Evolutionary conservation across 78 protist species (phyloP).

Genomic region (Dictyostelium firmibasis): DNA sequence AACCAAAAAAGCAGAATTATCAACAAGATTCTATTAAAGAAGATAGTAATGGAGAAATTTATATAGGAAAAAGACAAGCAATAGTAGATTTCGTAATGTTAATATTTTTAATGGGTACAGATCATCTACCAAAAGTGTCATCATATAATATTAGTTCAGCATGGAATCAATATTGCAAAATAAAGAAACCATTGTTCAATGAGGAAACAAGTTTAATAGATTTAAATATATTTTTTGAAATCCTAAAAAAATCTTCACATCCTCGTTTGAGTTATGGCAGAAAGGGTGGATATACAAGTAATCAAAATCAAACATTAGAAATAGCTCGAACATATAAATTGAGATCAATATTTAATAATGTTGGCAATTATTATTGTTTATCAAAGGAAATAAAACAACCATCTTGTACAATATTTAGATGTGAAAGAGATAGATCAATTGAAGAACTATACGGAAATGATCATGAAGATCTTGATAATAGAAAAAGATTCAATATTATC

Average conservation of each 20-base stretch:
- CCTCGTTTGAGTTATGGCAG: not conserved
- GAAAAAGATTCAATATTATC: not conserved
- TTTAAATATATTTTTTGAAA: not conserved
- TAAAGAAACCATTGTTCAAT: not conserved
- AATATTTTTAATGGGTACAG: not conserved
- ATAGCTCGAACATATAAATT: not conserved
- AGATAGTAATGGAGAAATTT: no score
- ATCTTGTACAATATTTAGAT: not conserved
- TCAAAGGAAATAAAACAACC: not conserved
- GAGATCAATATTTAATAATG: not conserved
- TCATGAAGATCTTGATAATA: not conserved
- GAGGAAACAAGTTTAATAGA: not conserved
- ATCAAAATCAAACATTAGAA: not conserved
- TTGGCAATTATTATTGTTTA: not conserved
- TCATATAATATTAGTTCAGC: not conserved
- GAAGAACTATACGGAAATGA: not conserved
- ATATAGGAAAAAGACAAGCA: not conserved
- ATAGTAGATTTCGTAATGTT: constrained; percentile 4
- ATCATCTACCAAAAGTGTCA: constrained; percentile 4
- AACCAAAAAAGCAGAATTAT: no score
- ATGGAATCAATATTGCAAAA: not conserved
- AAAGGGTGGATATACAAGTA: not conserved
- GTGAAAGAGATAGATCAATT: not conserved
- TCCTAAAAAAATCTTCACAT: not conserved
- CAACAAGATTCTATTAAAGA: no score